A percentile compares a stretch with the other conserved stretches of the same genome.
Conservation (phyloP, 345 rosid species). For the Brassica juncea region DNA sequence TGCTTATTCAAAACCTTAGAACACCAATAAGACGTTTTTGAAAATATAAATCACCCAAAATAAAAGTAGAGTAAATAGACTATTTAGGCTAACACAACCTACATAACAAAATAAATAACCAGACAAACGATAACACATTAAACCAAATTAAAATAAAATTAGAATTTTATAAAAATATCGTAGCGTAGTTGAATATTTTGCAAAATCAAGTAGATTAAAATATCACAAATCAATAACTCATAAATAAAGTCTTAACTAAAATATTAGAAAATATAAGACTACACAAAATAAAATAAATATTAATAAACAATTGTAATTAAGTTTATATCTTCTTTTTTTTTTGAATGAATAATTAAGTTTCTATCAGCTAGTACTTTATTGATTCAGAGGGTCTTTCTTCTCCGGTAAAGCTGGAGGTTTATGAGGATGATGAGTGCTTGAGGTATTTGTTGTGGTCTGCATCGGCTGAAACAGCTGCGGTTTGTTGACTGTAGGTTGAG, state of each 20-base stretch:
- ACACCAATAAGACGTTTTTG: background rate
- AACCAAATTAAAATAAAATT: too few species aligned
- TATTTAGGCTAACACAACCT: background rate
- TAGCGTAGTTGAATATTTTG: too few species aligned
- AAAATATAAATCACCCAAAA: background rate
- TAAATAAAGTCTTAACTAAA: too few species aligned
- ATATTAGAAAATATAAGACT: background rate
- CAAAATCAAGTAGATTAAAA: too few species aligned
- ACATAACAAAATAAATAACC: background rate
- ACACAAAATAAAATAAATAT: background rate
- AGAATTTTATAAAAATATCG: too few species aligned
- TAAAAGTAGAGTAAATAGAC: background rate
- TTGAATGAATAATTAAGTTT: too few species aligned
- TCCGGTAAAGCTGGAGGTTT: constrained; percentile 46
- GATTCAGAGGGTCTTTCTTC: constrained; percentile 28
- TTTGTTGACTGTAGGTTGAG: constrained; percentile 31
- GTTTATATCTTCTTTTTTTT: background rate
- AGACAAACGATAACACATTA: too few species aligned
- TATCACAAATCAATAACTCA: background rate
- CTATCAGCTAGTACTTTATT: background rate
- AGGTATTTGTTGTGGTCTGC: constrained; percentile 34
- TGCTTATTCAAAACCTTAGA: background rate
- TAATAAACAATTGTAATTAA: too few species aligned
- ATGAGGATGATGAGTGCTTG: constrained; percentile 43
- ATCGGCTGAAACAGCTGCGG: constrained; percentile 32